A percentile compares a stretch with the other conserved stretches of the same genome.
Conservation (phyloP, 208 protist species). For the Strigomonas culicis region DNA sequence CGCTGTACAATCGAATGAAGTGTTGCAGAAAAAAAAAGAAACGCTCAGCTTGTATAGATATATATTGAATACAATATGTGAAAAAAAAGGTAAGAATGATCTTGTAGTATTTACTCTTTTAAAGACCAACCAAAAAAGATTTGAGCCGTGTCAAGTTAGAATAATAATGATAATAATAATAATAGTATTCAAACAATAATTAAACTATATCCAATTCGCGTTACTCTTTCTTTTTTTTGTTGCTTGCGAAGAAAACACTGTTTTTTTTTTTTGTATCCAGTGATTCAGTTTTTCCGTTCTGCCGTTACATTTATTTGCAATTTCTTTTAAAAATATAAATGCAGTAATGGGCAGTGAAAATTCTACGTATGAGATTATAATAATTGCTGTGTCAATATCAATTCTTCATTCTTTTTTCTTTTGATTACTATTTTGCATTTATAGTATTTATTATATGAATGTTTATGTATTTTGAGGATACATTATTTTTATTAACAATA, state of each 20-base stretch:
- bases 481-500: conserved; percentile 9
- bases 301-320: neutral
- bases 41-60: neutral
- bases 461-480: conserved; percentile 15
- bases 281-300: neutral
- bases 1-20: too few species aligned
- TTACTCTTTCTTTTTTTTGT: conserved; percentile 9
- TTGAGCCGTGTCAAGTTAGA: too few species aligned
- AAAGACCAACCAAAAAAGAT: too few species aligned
- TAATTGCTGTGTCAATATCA: neutral
- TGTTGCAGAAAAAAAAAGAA: neutral
- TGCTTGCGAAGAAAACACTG: neutral
- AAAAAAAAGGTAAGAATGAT: too few species aligned
- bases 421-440: neutral
- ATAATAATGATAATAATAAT: too few species aligned
- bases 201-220: too few species aligned
- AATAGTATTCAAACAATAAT: too few species aligned
- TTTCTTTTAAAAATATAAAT: neutral
- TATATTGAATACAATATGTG: neutral
- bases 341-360: neutral
- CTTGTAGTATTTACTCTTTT: too few species aligned
- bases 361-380: neutral
- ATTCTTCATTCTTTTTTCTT: neutral
- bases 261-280: neutral
- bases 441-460: neutral